These are phyloP conservation scores for Corchorus capsularis DNA, from an alignment of 345 rosid genomes.

Conservation along the genomic window DNA sequence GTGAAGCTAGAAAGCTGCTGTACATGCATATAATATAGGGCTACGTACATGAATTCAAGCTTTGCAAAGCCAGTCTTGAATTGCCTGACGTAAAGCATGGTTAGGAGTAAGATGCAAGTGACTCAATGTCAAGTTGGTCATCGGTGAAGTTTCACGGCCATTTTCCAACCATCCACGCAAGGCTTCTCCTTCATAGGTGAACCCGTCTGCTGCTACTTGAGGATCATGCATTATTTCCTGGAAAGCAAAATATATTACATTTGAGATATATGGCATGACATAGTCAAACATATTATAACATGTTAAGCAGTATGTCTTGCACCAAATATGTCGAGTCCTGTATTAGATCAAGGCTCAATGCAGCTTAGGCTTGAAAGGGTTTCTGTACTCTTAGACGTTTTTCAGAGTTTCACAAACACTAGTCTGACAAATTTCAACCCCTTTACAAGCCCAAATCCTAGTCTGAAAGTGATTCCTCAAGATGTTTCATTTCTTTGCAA, in stretches of 20 bases:
- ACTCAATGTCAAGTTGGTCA: slow-evolving; percentile 65
- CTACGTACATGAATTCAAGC: slow-evolving; percentile 26
- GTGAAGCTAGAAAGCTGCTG: background rate
- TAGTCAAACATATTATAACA: background rate
- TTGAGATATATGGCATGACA: background rate
- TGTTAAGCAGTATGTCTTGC: background rate
- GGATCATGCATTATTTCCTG: slow-evolving; percentile 88
- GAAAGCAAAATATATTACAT: slow-evolving; percentile 10
- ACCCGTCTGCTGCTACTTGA: slow-evolving; percentile 78
- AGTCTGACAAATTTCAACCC: background rate
- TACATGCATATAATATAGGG: background rate
- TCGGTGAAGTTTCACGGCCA: slow-evolving; percentile 65
- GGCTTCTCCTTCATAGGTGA: slow-evolving; percentile 72
- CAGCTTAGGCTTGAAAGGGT: background rate
- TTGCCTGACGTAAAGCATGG: slow-evolving; percentile 57
- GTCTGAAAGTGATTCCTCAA: background rate
- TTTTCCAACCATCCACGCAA: slow-evolving; percentile 59
- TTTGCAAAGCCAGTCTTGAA: slow-evolving; percentile 81
- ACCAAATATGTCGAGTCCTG: background rate
- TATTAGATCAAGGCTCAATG: background rate
- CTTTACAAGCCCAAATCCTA: background rate
- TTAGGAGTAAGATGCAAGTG: slow-evolving; percentile 65
- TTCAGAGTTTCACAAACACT: background rate
- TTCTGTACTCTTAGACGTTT: background rate
- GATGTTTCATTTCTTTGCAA: background rate